Base-by-base conservation (phyloP, 305 asterid genomes). In the Fraxinus dipetala region DNA sequence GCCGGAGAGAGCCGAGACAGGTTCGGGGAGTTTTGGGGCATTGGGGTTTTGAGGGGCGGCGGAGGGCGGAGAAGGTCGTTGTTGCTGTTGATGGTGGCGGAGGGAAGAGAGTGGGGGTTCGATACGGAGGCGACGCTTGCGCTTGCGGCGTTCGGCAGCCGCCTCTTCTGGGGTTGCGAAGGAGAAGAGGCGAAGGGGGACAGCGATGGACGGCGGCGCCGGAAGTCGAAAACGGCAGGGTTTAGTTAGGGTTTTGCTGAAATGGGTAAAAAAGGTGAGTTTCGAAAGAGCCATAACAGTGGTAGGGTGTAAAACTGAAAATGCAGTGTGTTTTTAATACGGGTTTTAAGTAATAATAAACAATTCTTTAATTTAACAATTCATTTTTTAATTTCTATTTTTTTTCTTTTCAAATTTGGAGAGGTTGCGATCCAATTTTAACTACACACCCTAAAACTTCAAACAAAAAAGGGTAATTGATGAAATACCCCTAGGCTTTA, bases 161-260 rank as follows among this genome's bases (percentile, higher is more conserved):
- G 99, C 99, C 79, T 95, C 98, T 77, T 95, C 99, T 0, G 99
- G 97, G 0, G 98, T 94, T 81, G 99, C 98, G 84, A 94, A 95
- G 78, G 98, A 91, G 83, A 95, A 90, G 80, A 80, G 80, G 75
- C 98, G 99, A 77, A 88, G 34, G 34, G 89, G 85, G 70, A 89
- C 82, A 83, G 85, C 77, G 79, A 87, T 16, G 0, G 79, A 85
- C 16, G 90, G 88, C 20, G 86, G 91, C 81, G 87, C 83, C 85
- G 82, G 87, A 43, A 26, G 79, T 34, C 72, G 89, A 18, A 77
- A 36, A 4, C 48, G 82, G 76, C 69, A 82, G 89, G 85, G 82
- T 84, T 63, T 78, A 11, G 86, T 26, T 78, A 93, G 91, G 85
- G 92, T 85, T 89, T 82, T 91, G 84, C 89, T 79, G 81, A 89